phyloP scores from a whole-genome alignment of 2,329 filamentous ascomycete species.

The Talaromyces sp. region DNA sequence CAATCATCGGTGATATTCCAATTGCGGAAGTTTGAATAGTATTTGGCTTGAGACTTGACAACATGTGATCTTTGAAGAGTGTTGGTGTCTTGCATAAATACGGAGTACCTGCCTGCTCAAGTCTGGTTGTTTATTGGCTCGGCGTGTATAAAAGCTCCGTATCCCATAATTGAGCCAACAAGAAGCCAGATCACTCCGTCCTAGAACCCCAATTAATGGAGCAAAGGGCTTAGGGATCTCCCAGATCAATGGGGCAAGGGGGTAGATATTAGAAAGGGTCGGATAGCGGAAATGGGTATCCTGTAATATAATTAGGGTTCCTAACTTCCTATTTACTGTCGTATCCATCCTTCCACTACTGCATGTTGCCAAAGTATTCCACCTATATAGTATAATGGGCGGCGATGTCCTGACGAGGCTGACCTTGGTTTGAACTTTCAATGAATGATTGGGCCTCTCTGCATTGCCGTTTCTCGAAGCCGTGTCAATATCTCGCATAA shows the following conservation, averaged over 20 bases:
- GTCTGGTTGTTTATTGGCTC: background rate
- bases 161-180: background rate
- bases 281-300: background rate
- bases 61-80: too few species aligned
- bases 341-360: background rate
- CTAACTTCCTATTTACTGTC: background rate
- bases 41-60: background rate
- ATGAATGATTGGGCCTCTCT: background rate
- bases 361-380: background rate
- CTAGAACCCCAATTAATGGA: background rate
- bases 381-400: background rate
- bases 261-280: background rate
- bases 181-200: background rate
- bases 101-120: background rate
- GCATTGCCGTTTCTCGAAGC: background rate
- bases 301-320: background rate
- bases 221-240: background rate
- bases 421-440: background rate
- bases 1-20: background rate
- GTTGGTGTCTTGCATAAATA: background rate
- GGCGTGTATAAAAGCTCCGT: background rate
- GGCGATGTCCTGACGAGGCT: background rate
- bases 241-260: background rate
- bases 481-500: background rate
- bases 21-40: background rate